phyloP scores from a whole-genome alignment of 1,139 yeast species.

The Cylindricascospora bacillispora region DNA sequence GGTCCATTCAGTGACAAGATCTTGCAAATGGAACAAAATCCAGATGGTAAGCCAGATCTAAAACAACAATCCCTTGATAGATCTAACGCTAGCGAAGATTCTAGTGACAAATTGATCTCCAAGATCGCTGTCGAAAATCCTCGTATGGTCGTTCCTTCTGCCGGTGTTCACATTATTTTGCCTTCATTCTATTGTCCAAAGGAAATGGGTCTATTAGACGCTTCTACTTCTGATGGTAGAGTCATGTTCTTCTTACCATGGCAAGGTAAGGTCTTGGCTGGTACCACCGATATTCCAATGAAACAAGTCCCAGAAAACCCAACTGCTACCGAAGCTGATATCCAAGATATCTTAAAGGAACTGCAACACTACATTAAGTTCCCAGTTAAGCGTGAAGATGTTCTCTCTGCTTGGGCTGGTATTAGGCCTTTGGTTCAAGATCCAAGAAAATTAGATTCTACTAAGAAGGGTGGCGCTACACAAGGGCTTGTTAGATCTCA shows the following conservation, averaged over 20 bases:
- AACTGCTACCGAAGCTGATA: constrained; percentile 78
- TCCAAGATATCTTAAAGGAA: constrained; percentile 76
- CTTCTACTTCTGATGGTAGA: constrained; percentile 88
- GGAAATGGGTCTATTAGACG: constrained; percentile 81
- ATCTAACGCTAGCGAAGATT: constrained; percentile 23
- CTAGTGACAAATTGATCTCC: constrained; percentile 9
- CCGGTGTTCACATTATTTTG: constrained; percentile 85
- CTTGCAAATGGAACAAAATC: constrained; percentile 74
- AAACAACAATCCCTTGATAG: constrained; percentile 26
- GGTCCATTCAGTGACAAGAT: constrained; percentile 85
- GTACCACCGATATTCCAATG: constrained; percentile 84
- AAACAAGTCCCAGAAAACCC: constrained; percentile 73
- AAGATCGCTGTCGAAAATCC: constrained; percentile 29
- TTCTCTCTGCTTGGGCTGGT: constrained; percentile 93
- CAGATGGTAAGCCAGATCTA: constrained; percentile 41
- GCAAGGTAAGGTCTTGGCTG: constrained; percentile 95
- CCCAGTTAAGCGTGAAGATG: constrained; percentile 83
- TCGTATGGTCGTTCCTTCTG: constrained; percentile 78
- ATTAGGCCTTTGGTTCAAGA: constrained; percentile 89
- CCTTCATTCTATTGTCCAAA: constrained; percentile 90
- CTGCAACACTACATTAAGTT: constrained; percentile 81
- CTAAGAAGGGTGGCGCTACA: constrained; percentile 36
- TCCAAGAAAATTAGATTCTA: constrained; percentile 43
- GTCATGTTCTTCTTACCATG: constrained; percentile 96
- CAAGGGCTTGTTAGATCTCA: constrained; percentile 89